These are phyloP conservation scores for Neurospora africana DNA, from an alignment of 495 filamentous ascomycete genomes.

Conservation along the genomic window DNA sequence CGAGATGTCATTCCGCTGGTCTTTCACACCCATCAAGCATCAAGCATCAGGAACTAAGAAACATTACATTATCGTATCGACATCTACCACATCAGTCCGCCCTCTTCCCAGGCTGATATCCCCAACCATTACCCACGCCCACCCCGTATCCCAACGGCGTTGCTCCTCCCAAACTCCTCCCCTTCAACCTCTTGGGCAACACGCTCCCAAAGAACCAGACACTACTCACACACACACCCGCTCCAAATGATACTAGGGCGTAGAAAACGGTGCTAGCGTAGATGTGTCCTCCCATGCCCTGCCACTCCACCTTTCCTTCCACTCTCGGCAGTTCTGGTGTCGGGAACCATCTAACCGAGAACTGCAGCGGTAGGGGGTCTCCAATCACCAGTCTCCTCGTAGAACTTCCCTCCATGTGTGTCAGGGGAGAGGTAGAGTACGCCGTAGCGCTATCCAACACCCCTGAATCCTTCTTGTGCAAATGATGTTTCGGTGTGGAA, in stretches of 20 bases:
- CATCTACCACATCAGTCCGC: constrained; percentile 3
- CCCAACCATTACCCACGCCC: constrained; percentile 44
- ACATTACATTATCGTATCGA: background rate
- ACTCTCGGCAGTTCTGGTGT: constrained; percentile 52
- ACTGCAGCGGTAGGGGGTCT: constrained; percentile 67
- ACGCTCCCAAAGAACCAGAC: constrained; percentile 56
- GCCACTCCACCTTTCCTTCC: constrained; percentile 44
- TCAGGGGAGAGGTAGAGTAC: constrained; percentile 70
- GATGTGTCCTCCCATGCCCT: constrained; percentile 55
- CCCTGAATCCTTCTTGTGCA: constrained; percentile 48
- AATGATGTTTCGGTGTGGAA: constrained; percentile 50
- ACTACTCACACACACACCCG: constrained; percentile 41
- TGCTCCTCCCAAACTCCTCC: constrained; percentile 40
- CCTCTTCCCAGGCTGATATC: constrained; percentile 30
- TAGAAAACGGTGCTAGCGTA: constrained; percentile 59
- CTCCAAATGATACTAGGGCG: constrained; percentile 46
- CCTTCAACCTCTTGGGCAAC: constrained; percentile 43
- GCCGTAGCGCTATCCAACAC: constrained; percentile 75
- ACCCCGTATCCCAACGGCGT: constrained; percentile 40
- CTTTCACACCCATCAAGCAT: background rate
- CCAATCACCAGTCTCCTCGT: constrained; percentile 69
- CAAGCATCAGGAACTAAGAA: background rate
- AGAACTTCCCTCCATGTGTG: constrained; percentile 40
- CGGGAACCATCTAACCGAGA: constrained; percentile 80
- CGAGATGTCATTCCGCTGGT: too few relatives aligned